A percentile compares a stretch with the other conserved stretches of the same genome.
phyloP scores from a whole-genome alignment of 805 yeast species.

The Vanderwaltozyma tropicalis region DNA sequence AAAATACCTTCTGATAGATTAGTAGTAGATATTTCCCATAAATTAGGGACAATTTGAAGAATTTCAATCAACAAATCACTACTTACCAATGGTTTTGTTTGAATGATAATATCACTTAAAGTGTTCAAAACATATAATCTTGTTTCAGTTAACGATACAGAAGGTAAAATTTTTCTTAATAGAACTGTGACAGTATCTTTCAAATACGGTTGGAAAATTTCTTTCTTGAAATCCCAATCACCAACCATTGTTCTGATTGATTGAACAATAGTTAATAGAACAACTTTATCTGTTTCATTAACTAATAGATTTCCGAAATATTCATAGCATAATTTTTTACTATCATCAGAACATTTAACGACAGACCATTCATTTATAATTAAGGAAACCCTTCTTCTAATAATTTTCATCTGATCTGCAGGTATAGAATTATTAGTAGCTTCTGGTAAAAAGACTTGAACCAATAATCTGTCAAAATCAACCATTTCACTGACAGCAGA shows the following conservation, averaged over 20 bases:
- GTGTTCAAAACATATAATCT: conserved; percentile 65
- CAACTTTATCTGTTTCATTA: conserved; percentile 63
- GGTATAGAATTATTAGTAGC: conserved; percentile 29
- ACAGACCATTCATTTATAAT: conserved; percentile 75
- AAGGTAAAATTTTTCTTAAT: conserved; percentile 37
- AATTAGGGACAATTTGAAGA: conserved; percentile 49
- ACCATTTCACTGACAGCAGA: conserved; percentile 52
- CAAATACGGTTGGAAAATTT: conserved; percentile 55
- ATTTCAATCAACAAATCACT: conserved; percentile 41
- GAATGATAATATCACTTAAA: conserved; percentile 49
- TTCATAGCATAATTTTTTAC: conserved; percentile 48
- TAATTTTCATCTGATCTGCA: conserved; percentile 44
- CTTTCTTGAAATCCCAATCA: conserved; percentile 77
- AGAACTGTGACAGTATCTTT: conserved; percentile 40
- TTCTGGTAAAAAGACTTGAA: conserved; percentile 58
- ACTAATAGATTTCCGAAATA: conserved; percentile 44
- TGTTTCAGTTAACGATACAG: conserved; percentile 56
- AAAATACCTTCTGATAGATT: conserved; percentile 31
- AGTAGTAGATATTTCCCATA: conserved; percentile 56
- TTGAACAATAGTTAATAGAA: conserved; percentile 61
- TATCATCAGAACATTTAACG: conserved; percentile 49
- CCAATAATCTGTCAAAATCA: conserved; percentile 56
- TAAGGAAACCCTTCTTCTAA: conserved; percentile 68
- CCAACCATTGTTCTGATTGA: conserved; percentile 61
- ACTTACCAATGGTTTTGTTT: conserved; percentile 55